Conservation (phyloP, 495 filamentous ascomycete genomes). For the Stereocaulon alpinum region DNA sequence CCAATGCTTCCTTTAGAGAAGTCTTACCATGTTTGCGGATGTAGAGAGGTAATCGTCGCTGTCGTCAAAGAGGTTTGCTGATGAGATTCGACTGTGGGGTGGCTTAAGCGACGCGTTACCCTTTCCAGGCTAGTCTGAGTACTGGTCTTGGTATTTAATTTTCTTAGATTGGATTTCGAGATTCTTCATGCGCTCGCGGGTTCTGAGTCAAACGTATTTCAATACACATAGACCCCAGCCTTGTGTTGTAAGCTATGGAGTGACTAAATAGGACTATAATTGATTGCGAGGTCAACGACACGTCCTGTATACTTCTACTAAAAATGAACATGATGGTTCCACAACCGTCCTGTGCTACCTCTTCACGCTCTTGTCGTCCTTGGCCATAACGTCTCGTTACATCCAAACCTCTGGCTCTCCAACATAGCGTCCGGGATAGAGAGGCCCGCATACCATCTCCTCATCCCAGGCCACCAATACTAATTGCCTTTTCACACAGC, state of each 20-base stretch:
- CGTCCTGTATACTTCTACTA: no score
- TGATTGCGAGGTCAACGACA: no score
- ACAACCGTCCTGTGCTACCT: neutral
- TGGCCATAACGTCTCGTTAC: neutral
- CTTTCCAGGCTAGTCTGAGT: neutral
- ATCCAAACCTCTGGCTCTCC: constrained; percentile 18
- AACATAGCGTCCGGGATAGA: constrained; percentile 34
- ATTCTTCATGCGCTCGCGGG: no score
- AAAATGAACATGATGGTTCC: no score
- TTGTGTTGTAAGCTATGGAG: no score
- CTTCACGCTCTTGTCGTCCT: neutral
- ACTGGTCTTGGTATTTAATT: no score
- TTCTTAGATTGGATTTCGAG: no score
- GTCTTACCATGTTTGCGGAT: constrained; percentile 11
- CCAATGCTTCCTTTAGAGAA: neutral
- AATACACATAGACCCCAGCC: no score
- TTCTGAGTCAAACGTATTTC: no score
- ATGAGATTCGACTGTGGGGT: constrained; percentile 10
- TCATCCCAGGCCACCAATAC: constrained; percentile 38
- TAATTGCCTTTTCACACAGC: constrained; percentile 20
- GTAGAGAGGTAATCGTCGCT: neutral
- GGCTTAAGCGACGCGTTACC: constrained; percentile 12
- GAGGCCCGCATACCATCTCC: constrained; percentile 35
- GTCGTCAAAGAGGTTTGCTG: neutral
- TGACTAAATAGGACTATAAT: no score